phyloP scores from a whole-genome alignment of 768 basidiomycete species.

The Russula sp. region DNA sequence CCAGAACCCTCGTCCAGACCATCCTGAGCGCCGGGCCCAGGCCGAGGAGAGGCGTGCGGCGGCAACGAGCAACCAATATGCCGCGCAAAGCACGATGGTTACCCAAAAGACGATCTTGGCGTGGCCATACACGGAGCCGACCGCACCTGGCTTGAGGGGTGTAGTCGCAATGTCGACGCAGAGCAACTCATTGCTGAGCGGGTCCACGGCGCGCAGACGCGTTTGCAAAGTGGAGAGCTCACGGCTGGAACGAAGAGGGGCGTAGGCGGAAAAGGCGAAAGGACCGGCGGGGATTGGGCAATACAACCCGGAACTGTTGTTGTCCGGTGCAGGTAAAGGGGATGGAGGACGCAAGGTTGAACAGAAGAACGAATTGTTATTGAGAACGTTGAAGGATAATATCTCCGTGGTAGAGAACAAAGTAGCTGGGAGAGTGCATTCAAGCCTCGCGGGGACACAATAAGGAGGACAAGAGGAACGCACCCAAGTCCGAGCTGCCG shows the following conservation, averaged over 20 bases:
- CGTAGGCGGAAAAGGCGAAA: slow-evolving; percentile 73
- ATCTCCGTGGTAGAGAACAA: slow-evolving; percentile 79
- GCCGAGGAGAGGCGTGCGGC: slow-evolving; percentile 77
- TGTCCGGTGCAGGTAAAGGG: slow-evolving; percentile 44
- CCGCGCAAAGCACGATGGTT: slow-evolving; percentile 65
- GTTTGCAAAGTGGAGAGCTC: slow-evolving; percentile 81
- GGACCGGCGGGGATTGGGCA: slow-evolving; percentile 79
- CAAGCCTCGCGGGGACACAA: slow-evolving; percentile 16
- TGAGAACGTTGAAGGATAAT: slow-evolving; percentile 69
- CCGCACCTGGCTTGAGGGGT: slow-evolving; percentile 56
- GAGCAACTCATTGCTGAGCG: slow-evolving; percentile 71
- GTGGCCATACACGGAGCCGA: slow-evolving; percentile 55
- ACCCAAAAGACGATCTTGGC: slow-evolving; percentile 67
- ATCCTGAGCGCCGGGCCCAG: slow-evolving; percentile 65
- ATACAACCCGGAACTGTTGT: slow-evolving; percentile 36
- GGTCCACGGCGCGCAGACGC: slow-evolving; percentile 83
- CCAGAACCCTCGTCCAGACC: slow-evolving; percentile 59
- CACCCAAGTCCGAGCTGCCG: slow-evolving; percentile 60
- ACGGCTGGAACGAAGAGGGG: slow-evolving; percentile 59
- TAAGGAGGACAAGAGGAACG: slow-evolving; percentile 26
- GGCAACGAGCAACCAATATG: slow-evolving; percentile 81
- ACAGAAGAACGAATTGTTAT: slow-evolving; percentile 73
- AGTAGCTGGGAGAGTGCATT: slow-evolving; percentile 49
- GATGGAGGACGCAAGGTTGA: slow-evolving; percentile 71
- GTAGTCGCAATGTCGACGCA: slow-evolving; percentile 79